Conservation (phyloP, 1,139 yeast species). For the Yamadazyma diospyri region DNA sequence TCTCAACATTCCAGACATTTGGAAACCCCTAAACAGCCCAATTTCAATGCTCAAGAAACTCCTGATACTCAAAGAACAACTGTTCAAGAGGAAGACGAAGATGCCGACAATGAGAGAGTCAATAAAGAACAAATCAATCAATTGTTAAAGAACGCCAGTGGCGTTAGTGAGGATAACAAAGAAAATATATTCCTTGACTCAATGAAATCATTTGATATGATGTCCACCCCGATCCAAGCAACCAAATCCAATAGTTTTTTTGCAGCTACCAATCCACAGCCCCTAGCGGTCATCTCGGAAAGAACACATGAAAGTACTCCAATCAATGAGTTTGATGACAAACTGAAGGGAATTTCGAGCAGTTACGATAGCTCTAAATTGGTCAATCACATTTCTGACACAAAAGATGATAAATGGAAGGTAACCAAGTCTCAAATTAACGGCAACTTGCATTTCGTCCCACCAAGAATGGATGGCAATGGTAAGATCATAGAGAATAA, state of each 20-base stretch:
- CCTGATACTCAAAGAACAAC: slow-evolving; percentile 50
- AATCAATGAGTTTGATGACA: slow-evolving; percentile 9
- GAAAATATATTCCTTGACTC: slow-evolving; percentile 40
- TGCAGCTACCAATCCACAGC: slow-evolving; percentile 20
- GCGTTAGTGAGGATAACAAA: slow-evolving; percentile 35
- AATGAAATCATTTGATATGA: slow-evolving; percentile 21
- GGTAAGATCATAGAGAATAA: slow-evolving; percentile 23
- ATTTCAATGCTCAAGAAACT: slow-evolving; percentile 28
- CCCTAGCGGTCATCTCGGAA: slow-evolving; percentile 39
- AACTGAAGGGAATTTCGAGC: not conserved
- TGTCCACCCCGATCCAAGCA: slow-evolving; percentile 32
- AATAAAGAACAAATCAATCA: slow-evolving; percentile 33
- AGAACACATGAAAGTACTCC: slow-evolving; percentile 34
- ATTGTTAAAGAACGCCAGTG: slow-evolving; percentile 18
- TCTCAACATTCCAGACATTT: slow-evolving; percentile 23
- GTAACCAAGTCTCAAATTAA: slow-evolving; percentile 1
- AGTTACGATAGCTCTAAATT: slow-evolving; percentile 1
- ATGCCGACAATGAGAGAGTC: slow-evolving; percentile 23
- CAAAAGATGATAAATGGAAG: slow-evolving; percentile 1
- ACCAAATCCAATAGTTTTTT: slow-evolving; percentile 13
- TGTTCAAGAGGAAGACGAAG: slow-evolving; percentile 38
- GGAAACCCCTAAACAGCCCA: slow-evolving; percentile 34
- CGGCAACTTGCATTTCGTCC: slow-evolving; percentile 23
- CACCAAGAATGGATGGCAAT: slow-evolving; percentile 32
- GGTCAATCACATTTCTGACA: slow-evolving; percentile 1